Evolutionary conservation across 164 flowering plant genomes (phyloP), one percentile per base, ranked within the genome.

Genomic region (Vitis rotundifolia): DNA sequence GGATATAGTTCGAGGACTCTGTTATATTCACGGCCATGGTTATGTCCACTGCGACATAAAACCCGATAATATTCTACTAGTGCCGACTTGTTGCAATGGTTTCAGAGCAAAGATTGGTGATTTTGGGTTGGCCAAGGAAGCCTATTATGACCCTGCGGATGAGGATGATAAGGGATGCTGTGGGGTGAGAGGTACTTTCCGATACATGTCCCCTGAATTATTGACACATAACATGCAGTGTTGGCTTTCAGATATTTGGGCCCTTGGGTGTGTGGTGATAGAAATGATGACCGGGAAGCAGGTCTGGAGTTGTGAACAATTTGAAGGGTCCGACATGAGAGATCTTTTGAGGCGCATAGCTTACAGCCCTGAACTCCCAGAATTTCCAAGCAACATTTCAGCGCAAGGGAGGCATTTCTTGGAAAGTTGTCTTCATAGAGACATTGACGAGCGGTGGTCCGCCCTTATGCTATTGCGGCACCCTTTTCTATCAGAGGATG

Each of bases 71-170:
- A 37, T 37, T 5, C 44, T 37, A 5, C 44, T 37, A 0, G 44
- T 37, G 44, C 44, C 44, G 44, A 37, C 26, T 37, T 6, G 0
- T 37, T 37, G 6, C 7, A 6, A 37, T 37, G 44, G 44, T 37
- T 37, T 37, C 3, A 37, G 44, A 37, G 44, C 44, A 2, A 37
- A 37, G 44, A 37, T 37, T 12, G 68, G 62, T 0, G 74, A 71
- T n/a, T 71, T 71, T 18, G 74, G 74, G 56, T 64, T 64, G 29
- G 74, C 74, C 10, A 71, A 64, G 48, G 14, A 13, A 65, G 15
- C 15, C 8, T 13, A 62, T 19, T 48, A 0, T 15, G 64, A 50
- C 48, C 22, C 29, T 22, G 57, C 3, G 7, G 44, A 47, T n/a
- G 67, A 48, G n/a, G 54, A 61, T 15, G 65, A 62, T 22, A 37